Evolutionary conservation across 2,329 filamentous ascomycete species (phyloP).

Genomic region (Aureobasidium uvarum): DNA sequence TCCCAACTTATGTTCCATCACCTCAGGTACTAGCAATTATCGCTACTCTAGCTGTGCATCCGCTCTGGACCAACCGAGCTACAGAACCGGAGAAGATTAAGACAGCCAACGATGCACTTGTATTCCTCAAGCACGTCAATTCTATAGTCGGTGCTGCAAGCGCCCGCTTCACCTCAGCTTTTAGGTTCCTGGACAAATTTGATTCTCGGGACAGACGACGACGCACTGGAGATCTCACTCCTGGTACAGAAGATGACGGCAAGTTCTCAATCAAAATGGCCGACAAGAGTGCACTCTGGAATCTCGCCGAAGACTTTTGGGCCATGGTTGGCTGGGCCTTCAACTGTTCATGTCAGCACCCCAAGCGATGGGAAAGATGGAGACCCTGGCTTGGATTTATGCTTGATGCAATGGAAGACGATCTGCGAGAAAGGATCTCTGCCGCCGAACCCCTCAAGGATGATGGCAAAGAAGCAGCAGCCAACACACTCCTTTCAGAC

Average conservation of each 20-base stretch:
- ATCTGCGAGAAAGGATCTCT: slow-evolving; percentile 60
- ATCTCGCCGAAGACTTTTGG: slow-evolving; percentile 84
- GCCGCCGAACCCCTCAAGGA: slow-evolving; percentile 28
- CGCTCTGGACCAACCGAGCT: slow-evolving; percentile 71
- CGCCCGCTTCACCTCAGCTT: slow-evolving; percentile 67
- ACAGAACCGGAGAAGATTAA: slow-evolving; percentile 59
- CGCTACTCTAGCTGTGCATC: slow-evolving; percentile 80
- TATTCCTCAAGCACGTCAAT: slow-evolving; percentile 67
- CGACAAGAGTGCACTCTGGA: slow-evolving; percentile 66
- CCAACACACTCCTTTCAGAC: slow-evolving; percentile 43
- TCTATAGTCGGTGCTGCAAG: slow-evolving; percentile 66
- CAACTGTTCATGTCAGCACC: slow-evolving; percentile 75
- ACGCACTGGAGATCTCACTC: slow-evolving; percentile 29
- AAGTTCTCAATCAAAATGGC: slow-evolving; percentile 41
- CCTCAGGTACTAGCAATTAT: slow-evolving; percentile 72
- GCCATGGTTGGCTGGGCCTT: slow-evolving; percentile 86
- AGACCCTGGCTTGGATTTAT: slow-evolving; percentile 75
- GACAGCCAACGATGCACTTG: slow-evolving; percentile 64
- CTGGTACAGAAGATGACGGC: slow-evolving; percentile 40
- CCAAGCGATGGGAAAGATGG: slow-evolving; percentile 78
- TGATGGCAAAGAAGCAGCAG: slow-evolving; percentile 28
- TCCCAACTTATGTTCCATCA: slow-evolving; percentile 63
- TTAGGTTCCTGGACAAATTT: slow-evolving; percentile 56
- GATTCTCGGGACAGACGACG: slow-evolving; percentile 16
- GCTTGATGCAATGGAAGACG: slow-evolving; percentile 71